Evolutionary conservation across 768 basidiomycete species (phyloP).

Genomic region (Calocybe indica): DNA sequence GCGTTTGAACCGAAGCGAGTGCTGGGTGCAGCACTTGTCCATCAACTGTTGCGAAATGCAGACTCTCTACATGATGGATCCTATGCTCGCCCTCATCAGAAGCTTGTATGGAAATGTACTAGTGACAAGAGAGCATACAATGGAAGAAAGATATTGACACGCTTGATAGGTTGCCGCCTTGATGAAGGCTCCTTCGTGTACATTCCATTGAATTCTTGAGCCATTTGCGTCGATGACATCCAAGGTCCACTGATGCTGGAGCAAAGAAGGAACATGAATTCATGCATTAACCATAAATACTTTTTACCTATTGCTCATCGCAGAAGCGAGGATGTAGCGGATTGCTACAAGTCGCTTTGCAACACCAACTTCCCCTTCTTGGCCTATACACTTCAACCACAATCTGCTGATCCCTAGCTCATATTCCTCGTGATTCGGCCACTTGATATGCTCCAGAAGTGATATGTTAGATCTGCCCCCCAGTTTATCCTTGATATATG

Average conservation of each 20-base stretch:
- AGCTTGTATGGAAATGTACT: neutral
- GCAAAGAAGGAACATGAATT: neutral
- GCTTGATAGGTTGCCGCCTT: slow-evolving; percentile 13
- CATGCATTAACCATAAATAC: neutral
- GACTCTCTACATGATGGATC: slow-evolving; percentile 72
- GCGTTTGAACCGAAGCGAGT: slow-evolving; percentile 67
- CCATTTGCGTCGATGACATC: slow-evolving; percentile 68
- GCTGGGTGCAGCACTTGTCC: slow-evolving; percentile 49
- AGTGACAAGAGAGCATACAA: slow-evolving; percentile 35
- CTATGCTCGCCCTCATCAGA: slow-evolving; percentile 25
- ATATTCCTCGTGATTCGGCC: slow-evolving; percentile 72
- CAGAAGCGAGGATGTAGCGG: slow-evolving; percentile 62
- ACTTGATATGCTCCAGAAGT: slow-evolving; percentile 42
- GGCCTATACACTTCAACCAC: slow-evolving; percentile 46
- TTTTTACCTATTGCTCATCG: slow-evolving; percentile 64
- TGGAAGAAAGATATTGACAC: slow-evolving; percentile 58
- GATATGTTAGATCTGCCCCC: slow-evolving; percentile 10
- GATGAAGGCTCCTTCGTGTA: slow-evolving; percentile 11
- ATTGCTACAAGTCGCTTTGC: slow-evolving; percentile 47
- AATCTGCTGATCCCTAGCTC: slow-evolving; percentile 57
- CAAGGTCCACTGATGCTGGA: slow-evolving; percentile 62
- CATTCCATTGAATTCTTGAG: slow-evolving; percentile 59
- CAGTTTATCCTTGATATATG: slow-evolving; percentile 36
- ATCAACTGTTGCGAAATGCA: slow-evolving; percentile 50
- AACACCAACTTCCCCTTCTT: slow-evolving; percentile 34